Evolutionary conservation across 441 rosid genomes (phyloP).

Genomic region (Codiaeum variegatum): DNA sequence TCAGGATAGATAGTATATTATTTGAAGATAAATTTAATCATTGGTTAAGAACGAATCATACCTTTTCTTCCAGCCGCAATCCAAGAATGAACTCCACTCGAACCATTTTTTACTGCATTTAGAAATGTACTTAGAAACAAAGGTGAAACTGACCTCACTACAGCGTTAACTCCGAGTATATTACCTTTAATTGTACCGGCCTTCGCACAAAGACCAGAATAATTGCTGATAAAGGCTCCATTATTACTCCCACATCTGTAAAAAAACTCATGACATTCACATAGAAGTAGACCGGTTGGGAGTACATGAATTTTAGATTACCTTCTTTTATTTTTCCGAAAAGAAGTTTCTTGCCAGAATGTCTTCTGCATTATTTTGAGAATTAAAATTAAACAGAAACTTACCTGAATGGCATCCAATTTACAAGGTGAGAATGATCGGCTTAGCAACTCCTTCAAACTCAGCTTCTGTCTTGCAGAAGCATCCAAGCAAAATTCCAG

Average conservation of each 20-base stretch:
- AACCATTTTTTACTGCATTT: slow-evolving; percentile 37
- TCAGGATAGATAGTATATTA: neutral
- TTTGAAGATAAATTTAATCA: neutral
- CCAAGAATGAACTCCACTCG: slow-evolving; percentile 74
- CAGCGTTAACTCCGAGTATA: neutral
- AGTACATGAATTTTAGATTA: neutral
- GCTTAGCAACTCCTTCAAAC: slow-evolving; percentile 54
- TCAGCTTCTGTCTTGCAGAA: slow-evolving; percentile 56
- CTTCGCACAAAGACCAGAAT: slow-evolving; percentile 80
- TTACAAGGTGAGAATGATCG: slow-evolving; percentile 64
- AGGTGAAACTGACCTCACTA: neutral
- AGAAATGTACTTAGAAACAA: slow-evolving; percentile 6
- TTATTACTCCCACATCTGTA: slow-evolving; percentile 75
- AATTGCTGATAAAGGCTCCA: slow-evolving; percentile 63
- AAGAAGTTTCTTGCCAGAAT: neutral
- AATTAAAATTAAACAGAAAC: neutral
- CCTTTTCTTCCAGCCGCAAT: slow-evolving; percentile 77
- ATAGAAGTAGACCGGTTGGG: neutral
- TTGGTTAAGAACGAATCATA: slow-evolving; percentile 19
- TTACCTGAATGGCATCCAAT: slow-evolving; percentile 73
- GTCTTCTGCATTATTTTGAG: neutral
- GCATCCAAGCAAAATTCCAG: slow-evolving; percentile 66
- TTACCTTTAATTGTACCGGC: slow-evolving; percentile 49
- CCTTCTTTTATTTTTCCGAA: neutral
- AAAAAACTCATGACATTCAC: neutral